phyloP scores from a whole-genome alignment of 2,329 filamentous ascomycete genomes.

The Claviceps spartinae region DNA sequence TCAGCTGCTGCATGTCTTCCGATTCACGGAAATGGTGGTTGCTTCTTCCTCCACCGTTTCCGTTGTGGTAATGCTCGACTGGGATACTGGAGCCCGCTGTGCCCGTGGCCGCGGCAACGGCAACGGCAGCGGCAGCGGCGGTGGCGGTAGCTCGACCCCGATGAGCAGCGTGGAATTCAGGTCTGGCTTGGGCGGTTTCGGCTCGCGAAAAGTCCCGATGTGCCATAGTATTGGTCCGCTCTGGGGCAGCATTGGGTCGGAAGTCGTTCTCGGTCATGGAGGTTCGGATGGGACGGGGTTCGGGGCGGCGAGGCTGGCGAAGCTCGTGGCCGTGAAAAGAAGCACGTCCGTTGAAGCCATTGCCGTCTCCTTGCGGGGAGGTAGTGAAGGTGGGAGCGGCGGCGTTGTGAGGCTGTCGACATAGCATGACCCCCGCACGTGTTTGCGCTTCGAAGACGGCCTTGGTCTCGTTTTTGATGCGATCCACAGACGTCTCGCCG shows the following conservation, averaged over 20 bases:
- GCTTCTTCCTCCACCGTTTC: conserved; percentile 14
- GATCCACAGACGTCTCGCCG: conserved; percentile 35
- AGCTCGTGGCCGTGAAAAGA: conserved; percentile 24
- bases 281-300: conserved; percentile 18
- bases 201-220: conserved; percentile 38
- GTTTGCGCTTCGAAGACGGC: conserved; percentile 38
- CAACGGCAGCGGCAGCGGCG: conserved; percentile 11
- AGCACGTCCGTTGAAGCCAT: conserved; percentile 6
- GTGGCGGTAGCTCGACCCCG: conserved; percentile 24
- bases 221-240: conserved; percentile 35
- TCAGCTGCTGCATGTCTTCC: conserved; percentile 36
- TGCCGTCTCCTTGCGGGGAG: conserved; percentile 11
- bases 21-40: conserved; percentile 28
- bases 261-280: conserved; percentile 12
- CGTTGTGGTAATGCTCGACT: conserved; percentile 5
- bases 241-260: conserved; percentile 19
- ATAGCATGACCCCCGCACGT: conserved; percentile 23
- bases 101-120: conserved; percentile 10
- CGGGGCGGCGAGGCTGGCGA: conserved; percentile 29
- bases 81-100: conserved; percentile 7
- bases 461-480: conserved; percentile 34
- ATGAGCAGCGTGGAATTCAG: conserved; percentile 32
- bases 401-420: conserved; percentile 11
- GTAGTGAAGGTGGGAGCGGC: conserved; percentile 11
- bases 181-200: conserved; percentile 36